Conservation (phyloP, 1,284 basidiomycete species). For the Leccinum subspadiceum region DNA sequence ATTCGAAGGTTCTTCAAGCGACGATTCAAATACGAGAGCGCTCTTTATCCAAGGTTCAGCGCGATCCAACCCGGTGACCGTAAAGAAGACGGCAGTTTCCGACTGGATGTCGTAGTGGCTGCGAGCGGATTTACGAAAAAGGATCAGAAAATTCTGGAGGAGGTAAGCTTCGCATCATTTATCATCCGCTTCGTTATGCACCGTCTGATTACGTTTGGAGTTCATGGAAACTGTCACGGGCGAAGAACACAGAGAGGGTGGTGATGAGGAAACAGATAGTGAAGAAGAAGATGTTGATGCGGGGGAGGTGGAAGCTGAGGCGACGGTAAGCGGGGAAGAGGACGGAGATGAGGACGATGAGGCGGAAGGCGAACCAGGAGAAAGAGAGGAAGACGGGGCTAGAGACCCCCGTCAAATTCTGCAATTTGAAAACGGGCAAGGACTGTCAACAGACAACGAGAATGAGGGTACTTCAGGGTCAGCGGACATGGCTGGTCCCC, state of each 20-base stretch:
- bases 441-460: background rate
- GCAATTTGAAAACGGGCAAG: conserved; percentile 16
- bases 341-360: conserved; percentile 35
- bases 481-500: conserved; percentile 2
- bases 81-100: conserved; percentile 51
- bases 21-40: conserved; percentile 91
- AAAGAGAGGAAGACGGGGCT: conserved; percentile 28
- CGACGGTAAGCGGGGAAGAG: conserved; percentile 31
- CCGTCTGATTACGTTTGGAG: conserved; percentile 36
- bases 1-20: conserved; percentile 92
- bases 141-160: conserved; percentile 79
- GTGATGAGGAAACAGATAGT: conserved; percentile 29
- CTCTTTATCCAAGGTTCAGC: conserved; percentile 82
- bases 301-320: conserved; percentile 37
- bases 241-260: conserved; percentile 38
- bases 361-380: conserved; percentile 10
- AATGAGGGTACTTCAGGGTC: conserved; percentile 3
- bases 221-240: conserved; percentile 65
- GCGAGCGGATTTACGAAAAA: conserved; percentile 89
- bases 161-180: conserved; percentile 50
- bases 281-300: conserved; percentile 37
- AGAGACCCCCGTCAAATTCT: conserved; percentile 13
- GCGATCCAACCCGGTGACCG: conserved; percentile 54
- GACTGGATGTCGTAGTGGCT: conserved; percentile 85
- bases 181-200: conserved; percentile 12